These are phyloP conservation scores for Debaryomyces nepalensis DNA, from an alignment of 1,139 yeast species.

Conservation along the genomic window DNA sequence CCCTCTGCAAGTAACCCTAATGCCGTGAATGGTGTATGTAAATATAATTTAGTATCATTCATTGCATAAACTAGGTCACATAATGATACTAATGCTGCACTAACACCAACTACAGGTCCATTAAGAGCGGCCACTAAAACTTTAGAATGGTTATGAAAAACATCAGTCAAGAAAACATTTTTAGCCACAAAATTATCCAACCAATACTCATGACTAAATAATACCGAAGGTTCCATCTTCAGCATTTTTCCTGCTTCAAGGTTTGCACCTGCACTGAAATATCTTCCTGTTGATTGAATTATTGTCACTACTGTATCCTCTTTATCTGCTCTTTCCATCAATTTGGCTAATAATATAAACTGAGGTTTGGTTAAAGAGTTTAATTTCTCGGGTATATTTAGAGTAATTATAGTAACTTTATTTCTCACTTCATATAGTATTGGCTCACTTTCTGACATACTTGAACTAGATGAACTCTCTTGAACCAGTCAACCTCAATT, in stretches of 20 bases:
- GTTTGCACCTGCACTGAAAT: constrained; percentile 87
- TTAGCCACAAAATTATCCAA: constrained; percentile 64
- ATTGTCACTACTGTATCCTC: constrained; percentile 68
- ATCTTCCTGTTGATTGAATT: constrained; percentile 73
- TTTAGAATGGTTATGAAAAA: constrained; percentile 73
- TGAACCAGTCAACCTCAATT: too few species aligned
- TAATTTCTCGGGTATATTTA: constrained; percentile 63
- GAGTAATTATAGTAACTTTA: constrained; percentile 63
- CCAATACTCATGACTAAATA: constrained; percentile 58
- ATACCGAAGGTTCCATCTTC: constrained; percentile 27
- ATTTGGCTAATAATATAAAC: constrained; percentile 63
- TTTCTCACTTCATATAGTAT: constrained; percentile 58
- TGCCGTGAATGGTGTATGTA: constrained; percentile 81
- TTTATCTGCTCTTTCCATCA: constrained; percentile 70
- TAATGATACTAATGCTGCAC: constrained; percentile 72
- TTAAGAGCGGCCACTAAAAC: constrained; percentile 76
- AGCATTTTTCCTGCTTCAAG: constrained; percentile 41
- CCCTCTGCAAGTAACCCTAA: constrained; percentile 88
- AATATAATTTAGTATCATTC: constrained; percentile 58
- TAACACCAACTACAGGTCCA: constrained; percentile 86
- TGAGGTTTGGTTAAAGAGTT: constrained; percentile 75
- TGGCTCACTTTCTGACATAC: constrained; percentile 29
- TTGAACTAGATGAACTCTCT: too few species aligned
- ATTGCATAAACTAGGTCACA: constrained; percentile 78
- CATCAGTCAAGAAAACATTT: constrained; percentile 69